A percentile compares a stretch with the other conserved stretches of the same genome.
Conservation (phyloP, 1,284 basidiomycete genomes). For the Ustilago lituana region DNA sequence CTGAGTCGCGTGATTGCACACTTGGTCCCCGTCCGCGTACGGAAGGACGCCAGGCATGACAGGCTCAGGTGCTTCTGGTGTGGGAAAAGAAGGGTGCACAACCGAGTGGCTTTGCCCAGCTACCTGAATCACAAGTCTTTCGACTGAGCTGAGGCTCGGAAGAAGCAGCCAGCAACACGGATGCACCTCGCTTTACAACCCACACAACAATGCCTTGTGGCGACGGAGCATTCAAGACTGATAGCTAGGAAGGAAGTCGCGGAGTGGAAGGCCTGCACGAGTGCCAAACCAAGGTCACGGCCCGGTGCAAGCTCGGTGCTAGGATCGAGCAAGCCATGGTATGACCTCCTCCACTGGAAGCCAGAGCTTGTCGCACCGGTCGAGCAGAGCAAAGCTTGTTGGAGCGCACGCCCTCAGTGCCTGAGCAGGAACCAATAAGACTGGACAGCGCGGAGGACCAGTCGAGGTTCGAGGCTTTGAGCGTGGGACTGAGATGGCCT, state of each 20-base stretch:
- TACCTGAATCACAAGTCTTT: too few species aligned
- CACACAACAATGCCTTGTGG: constrained; percentile 24
- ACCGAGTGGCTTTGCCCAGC: constrained; percentile 18
- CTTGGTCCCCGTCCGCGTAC: neutral
- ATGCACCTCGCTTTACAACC: constrained; percentile 6
- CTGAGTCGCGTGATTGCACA: too few species aligned
- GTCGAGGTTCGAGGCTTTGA: constrained; percentile 15
- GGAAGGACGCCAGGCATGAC: constrained; percentile 4
- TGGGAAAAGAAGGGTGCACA: constrained; percentile 25
- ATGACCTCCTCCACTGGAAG: constrained; percentile 15
- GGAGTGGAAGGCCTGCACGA: too few species aligned
- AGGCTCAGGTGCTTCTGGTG: constrained; percentile 4
- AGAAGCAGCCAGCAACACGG: constrained; percentile 4
- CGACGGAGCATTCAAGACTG: neutral
- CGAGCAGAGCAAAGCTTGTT: too few species aligned
- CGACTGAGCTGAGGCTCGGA: neutral
- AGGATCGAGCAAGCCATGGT: constrained; percentile 13
- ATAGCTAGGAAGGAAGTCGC: too few species aligned
- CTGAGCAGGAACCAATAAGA: neutral
- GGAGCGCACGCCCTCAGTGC: too few species aligned
- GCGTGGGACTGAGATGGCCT: constrained; percentile 14
- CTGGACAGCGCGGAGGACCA: neutral
- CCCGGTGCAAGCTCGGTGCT: constrained; percentile 33
- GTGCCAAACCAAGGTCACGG: too few species aligned
- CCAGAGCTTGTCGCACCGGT: constrained; percentile 16